phyloP scores from a whole-genome alignment of 2,329 filamentous ascomycete species.

The Leptographium flavum region DNA sequence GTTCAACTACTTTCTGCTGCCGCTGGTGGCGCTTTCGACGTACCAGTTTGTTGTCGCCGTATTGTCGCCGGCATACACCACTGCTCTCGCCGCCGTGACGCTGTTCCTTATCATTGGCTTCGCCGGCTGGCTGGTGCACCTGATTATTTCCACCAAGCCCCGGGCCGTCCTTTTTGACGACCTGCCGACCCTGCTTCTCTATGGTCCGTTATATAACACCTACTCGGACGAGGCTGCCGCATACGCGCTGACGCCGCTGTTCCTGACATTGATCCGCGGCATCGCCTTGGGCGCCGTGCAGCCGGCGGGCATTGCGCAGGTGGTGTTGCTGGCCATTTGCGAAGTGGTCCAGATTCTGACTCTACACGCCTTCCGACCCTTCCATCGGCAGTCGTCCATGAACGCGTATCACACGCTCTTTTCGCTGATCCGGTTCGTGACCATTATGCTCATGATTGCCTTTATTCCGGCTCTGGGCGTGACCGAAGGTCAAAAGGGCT shows the following conservation, averaged over 20 bases:
- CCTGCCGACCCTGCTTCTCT: constrained; percentile 73
- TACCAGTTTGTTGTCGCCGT: constrained; percentile 76
- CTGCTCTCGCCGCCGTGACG: constrained; percentile 62
- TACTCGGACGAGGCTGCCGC: constrained; percentile 87
- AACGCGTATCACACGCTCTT: constrained; percentile 89
- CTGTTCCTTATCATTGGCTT: constrained; percentile 60
- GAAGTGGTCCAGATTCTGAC: constrained; percentile 84
- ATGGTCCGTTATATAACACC: constrained; percentile 92
- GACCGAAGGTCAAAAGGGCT: constrained; percentile 67
- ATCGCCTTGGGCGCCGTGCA: constrained; percentile 89
- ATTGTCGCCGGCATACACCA: constrained; percentile 53
- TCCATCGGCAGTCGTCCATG: constrained; percentile 87
- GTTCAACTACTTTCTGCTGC: constrained; percentile 85
- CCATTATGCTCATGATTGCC: constrained; percentile 61
- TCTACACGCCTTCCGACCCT: constrained; percentile 79
- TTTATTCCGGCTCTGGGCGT: constrained; percentile 78
- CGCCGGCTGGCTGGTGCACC: constrained; percentile 62
- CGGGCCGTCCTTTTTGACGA: constrained; percentile 87
- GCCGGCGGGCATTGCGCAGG: constrained; percentile 80
- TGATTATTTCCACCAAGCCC: constrained; percentile 69
- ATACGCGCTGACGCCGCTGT: constrained; percentile 75
- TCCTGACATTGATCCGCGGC: constrained; percentile 73
- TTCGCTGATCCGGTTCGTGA: constrained; percentile 59
- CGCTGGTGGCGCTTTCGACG: constrained; percentile 72
- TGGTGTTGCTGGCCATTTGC: constrained; percentile 83